Percentiles rank a stretch among this genome's conserved stretches.
Evolutionary conservation across 257 asterid species (phyloP).

Genomic region (Solanum sejunctum): DNA sequence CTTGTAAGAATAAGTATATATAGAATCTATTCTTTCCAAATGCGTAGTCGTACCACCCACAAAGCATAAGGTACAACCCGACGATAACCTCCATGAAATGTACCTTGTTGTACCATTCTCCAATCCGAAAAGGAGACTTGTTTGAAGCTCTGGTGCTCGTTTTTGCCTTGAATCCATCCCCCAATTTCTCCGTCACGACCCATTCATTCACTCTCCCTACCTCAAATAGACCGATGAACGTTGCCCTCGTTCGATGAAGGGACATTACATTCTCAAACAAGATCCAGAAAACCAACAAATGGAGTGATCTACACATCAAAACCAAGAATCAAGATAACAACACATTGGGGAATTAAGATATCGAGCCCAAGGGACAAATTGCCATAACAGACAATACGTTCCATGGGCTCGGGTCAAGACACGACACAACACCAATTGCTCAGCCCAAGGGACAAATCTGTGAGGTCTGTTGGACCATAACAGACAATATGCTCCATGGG

Average conservation of each 20-base stretch:
- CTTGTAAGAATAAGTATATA: conserved; percentile 19
- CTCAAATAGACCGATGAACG: conserved; percentile 11
- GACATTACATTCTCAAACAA: conserved; percentile 18
- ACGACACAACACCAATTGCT: background rate
- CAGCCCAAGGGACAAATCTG: background rate
- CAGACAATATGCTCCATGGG: background rate
- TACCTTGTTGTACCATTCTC: conserved; percentile 13
- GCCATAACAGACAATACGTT: background rate
- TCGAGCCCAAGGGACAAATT: background rate
- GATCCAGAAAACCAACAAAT: conserved; percentile 6
- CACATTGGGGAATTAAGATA: background rate
- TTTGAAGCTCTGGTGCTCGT: background rate
- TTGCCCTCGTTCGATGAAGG: conserved; percentile 18
- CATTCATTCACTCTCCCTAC: conserved; percentile 10
- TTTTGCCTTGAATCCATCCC: conserved; percentile 7
- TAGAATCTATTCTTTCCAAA: conserved; percentile 16
- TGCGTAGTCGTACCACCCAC: conserved; percentile 13
- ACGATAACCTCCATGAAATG: conserved; percentile 12
- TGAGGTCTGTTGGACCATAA: background rate
- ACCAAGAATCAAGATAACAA: background rate
- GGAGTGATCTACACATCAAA: conserved; percentile 1
- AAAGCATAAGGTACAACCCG: conserved; percentile 13
- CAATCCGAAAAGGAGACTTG: background rate
- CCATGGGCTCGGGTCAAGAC: background rate
- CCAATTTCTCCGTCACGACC: conserved; percentile 17